Conservation (phyloP, 129 eudicot species). For the Chrysanthemum makinoi region DNA sequence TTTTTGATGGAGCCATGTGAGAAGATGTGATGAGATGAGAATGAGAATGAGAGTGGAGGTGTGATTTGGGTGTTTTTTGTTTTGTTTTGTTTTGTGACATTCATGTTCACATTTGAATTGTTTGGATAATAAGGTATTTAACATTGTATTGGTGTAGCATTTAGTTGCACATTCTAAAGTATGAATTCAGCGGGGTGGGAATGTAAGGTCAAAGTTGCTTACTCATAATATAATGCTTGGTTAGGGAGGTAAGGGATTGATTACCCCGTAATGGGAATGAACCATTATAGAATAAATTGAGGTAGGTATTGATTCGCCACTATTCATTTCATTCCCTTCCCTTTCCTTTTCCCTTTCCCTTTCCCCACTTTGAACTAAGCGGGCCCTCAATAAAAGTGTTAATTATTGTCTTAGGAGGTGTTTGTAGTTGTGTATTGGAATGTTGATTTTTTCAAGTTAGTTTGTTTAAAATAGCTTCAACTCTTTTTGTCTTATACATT, state of each 20-base stretch:
- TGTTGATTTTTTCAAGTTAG: background rate
- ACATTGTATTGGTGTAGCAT: background rate
- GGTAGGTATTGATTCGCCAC: too few relatives aligned
- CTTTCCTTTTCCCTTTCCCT: too few relatives aligned
- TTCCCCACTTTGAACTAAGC: too few relatives aligned
- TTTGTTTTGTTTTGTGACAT: constrained; percentile 7
- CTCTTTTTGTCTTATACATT: too few relatives aligned
- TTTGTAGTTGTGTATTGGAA: background rate
- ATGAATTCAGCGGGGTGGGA: too few relatives aligned
- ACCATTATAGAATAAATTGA: too few relatives aligned
- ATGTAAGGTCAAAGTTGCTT: too few relatives aligned
- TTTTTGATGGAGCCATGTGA: constrained; percentile 33
- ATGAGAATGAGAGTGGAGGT: background rate
- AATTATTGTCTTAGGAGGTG: background rate
- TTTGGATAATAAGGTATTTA: background rate
- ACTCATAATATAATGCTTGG: too few relatives aligned
- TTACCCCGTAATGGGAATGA: too few relatives aligned
- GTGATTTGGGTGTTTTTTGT: constrained; percentile 6
- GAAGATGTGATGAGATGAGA: constrained; percentile 10
- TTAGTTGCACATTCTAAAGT: background rate
- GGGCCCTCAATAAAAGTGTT: background rate
- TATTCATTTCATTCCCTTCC: too few relatives aligned
- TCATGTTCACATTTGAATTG: constrained; percentile 25
- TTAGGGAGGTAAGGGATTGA: too few relatives aligned
- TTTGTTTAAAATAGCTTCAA: too few relatives aligned